Evolutionary conservation across 2,329 filamentous ascomycete genomes (phyloP), one percentile per base, ranked within the genome.

Genomic region (Fusarium austroafricanum): DNA sequence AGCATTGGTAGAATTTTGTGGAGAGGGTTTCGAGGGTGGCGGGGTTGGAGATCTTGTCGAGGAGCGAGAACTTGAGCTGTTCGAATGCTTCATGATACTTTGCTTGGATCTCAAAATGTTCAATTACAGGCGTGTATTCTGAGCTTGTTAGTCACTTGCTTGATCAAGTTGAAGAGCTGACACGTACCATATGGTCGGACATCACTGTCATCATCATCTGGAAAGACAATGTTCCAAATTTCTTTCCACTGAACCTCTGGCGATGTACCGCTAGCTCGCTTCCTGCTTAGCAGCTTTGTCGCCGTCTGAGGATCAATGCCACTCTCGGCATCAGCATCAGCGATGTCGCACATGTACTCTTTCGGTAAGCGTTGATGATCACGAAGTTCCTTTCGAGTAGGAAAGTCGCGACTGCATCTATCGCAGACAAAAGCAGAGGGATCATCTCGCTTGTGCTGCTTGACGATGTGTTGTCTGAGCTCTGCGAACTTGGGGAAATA

Each of bases 401-500:
- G 45, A 37, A 81, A 81, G 56, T 81, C 79, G 15, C 76, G 78
- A 20, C 77, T 81, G 61, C 80, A 81, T 38, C 80, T 65, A 37
- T 81, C 79, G 40, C 80, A 81, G 17, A 80, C 74, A 14, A 79
- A 81, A 3, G 79, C 78, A 1, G 79, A 79, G 0, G 79, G 78
- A 26, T 80, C 78, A 11, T 80, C 79, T 9, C 80, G 77, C 62
- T 80, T 81, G 45, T 81, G 80, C 55, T 81, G 79, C 69, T 81
- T 81, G 11, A 81, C 78, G 18, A 81, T 81, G 50, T 81, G 80
- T 55, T 81, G 80, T 33, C 79, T 78, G 3, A 83, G 59, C 47
- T 81, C 80, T 5, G 78, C 74, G 47, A 83, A 79, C 8, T 81
- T 81, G 9, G 75, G 75, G 37, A 83, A 83, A 31, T 80, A 80